These are phyloP conservation scores for Tulasnella sp. DNA, from an alignment of 768 basidiomycete genomes.

Conservation along the genomic window DNA sequence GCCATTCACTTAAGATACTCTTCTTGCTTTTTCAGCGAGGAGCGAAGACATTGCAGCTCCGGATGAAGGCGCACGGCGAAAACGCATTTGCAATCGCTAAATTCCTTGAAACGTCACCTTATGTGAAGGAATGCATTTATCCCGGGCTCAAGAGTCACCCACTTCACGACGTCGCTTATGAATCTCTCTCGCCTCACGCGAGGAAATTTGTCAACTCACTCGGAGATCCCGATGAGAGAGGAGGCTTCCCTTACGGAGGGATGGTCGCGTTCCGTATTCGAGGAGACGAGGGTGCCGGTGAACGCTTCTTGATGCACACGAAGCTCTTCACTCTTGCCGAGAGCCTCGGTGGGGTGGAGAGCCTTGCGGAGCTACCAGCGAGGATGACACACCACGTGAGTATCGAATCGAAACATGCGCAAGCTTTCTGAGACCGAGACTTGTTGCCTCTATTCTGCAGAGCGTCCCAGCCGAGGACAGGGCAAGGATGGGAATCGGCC, in stretches of 20 bases:
- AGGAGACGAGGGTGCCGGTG: conserved; percentile 41
- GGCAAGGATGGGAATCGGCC: conserved; percentile 60
- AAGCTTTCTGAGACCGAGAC: not conserved
- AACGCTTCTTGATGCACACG: conserved; percentile 54
- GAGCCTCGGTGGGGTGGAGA: conserved; percentile 86
- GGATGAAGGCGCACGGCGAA: conserved; percentile 76
- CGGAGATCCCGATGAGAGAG: conserved; percentile 25
- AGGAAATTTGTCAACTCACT: conserved; percentile 45
- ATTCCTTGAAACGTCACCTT: conserved; percentile 40
- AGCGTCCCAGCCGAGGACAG: conserved; percentile 56
- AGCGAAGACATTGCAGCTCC: conserved; percentile 79
- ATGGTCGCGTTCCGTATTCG: conserved; percentile 68
- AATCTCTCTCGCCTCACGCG: conserved; percentile 54
- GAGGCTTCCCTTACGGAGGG: conserved; percentile 80
- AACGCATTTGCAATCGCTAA: conserved; percentile 72
- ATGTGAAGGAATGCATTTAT: conserved; percentile 77
- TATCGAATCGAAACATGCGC: not conserved
- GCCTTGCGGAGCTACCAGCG: conserved; percentile 75
- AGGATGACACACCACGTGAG: conserved; percentile 73
- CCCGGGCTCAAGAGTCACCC: conserved; percentile 66
- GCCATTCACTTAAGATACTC: no score
- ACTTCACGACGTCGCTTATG: conserved; percentile 14
- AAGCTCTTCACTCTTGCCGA: conserved; percentile 75
- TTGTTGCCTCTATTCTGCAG: conserved; percentile 15
- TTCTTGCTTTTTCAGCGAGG: conserved; percentile 46